Evolutionary conservation across 164 flowering plant species (phyloP).

Genomic region (Warburgia ugandensis): DNA sequence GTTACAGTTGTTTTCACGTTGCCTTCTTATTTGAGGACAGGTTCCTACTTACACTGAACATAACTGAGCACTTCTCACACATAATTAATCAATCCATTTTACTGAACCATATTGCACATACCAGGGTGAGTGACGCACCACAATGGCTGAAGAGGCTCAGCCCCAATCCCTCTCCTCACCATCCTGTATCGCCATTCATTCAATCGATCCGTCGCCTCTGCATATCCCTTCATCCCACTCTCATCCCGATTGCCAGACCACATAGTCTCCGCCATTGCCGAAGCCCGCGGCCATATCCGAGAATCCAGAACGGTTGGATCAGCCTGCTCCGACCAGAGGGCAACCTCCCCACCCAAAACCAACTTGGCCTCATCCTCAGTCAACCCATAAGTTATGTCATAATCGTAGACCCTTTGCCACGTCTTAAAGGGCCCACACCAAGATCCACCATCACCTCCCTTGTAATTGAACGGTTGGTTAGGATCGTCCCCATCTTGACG

Average conservation of each 20-base stretch:
- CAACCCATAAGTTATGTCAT: slow-evolving; percentile 71
- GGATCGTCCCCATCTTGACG: slow-evolving; percentile 20
- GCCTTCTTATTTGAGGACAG: too few species aligned
- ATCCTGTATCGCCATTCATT: slow-evolving; percentile 80
- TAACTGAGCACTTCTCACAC: too few species aligned
- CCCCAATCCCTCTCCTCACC: slow-evolving; percentile 65
- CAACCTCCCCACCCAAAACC: slow-evolving; percentile 93
- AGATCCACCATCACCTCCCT: slow-evolving; percentile 55
- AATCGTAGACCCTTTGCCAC: slow-evolving; percentile 80
- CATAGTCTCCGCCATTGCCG: slow-evolving; percentile 78
- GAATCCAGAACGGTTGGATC: slow-evolving; percentile 69
- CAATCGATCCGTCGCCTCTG: slow-evolving; percentile 75
- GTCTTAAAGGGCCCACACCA: slow-evolving; percentile 97
- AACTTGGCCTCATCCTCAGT: slow-evolving; percentile 46
- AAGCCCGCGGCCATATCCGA: slow-evolving; percentile 75
- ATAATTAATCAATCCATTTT: too few species aligned
- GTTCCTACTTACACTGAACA: too few species aligned
- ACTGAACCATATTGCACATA: slow-evolving; percentile 69
- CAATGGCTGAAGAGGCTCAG: slow-evolving; percentile 88
- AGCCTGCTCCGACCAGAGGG: slow-evolving; percentile 94
- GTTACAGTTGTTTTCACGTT: too few species aligned
- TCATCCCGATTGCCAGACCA: slow-evolving; percentile 89
- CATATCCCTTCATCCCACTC: slow-evolving; percentile 68
- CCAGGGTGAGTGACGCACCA: slow-evolving; percentile 81
- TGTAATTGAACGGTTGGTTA: slow-evolving; percentile 19